A percentile compares a stretch with the other conserved stretches of the same genome.
phyloP scores from a whole-genome alignment of 1,284 basidiomycete genomes.

The Boletus hoseneyae region DNA sequence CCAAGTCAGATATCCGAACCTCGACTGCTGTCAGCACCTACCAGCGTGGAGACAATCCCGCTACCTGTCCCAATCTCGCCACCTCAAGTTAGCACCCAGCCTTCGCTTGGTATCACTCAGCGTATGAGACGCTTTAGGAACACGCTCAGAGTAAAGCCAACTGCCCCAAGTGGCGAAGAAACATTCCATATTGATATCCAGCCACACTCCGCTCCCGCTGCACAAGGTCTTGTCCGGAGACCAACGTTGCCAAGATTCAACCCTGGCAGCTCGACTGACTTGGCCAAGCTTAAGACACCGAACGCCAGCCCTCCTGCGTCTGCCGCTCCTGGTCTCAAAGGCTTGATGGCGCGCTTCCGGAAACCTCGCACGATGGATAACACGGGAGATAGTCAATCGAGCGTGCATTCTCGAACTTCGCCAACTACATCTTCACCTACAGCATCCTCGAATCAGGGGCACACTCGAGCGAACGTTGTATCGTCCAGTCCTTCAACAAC shows the following conservation, averaged over 20 bases:
- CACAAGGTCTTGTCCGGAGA: conserved; percentile 39
- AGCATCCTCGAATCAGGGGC: conserved; percentile 33
- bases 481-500: conserved; percentile 12
- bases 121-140: conserved; percentile 71
- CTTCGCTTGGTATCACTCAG: conserved; percentile 50
- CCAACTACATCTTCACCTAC: conserved; percentile 31
- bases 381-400: conserved; percentile 32
- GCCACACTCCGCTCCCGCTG: conserved; percentile 32
- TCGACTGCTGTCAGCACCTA: conserved; percentile 66
- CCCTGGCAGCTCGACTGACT: conserved; percentile 48
- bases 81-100: conserved; percentile 29
- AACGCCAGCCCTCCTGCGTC: conserved; percentile 61
- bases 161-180: conserved; percentile 50
- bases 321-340: conserved; percentile 67
- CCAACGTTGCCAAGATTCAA: conserved; percentile 36
- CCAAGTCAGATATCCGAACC: conserved; percentile 73
- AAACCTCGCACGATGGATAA: conserved; percentile 50
- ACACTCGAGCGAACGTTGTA: conserved; percentile 21
- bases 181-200: conserved; percentile 42
- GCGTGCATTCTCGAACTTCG: conserved; percentile 31
- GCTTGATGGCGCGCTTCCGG: conserved; percentile 77
- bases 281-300: conserved; percentile 48
- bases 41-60: conserved; percentile 72
- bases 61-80: conserved; percentile 43
- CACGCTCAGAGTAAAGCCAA: conserved; percentile 61